Evolutionary conservation across 192 early-diverging fungal genomes (phyloP), one percentile per base, ranked within the genome.

Genomic region (Martensiomyces pterosporus): DNA sequence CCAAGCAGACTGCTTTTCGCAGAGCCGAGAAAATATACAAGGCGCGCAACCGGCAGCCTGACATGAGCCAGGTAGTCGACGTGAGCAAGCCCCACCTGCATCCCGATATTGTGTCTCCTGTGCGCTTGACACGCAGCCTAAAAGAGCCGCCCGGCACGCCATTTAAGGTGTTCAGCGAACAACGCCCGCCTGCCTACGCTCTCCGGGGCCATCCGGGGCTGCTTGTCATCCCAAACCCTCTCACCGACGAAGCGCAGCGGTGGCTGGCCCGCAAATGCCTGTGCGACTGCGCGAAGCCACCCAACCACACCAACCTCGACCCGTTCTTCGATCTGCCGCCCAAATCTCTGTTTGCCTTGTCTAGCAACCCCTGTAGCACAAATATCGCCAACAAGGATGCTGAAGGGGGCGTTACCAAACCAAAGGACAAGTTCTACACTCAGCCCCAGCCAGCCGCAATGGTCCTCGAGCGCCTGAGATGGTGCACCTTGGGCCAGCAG

Each of bases 251-350:
- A 33, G 82, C 80, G 1, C 90, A 97, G 63, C 75, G 82, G 18
- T 55, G 57, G 43, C 49, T 93, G 16, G 80, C 92, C 10, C 78
- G 80, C 50, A 65, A 80, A 24, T 89, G 88, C 40, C 70, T 98
- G 22, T 73, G 78, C 36, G 81, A 88, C n/a, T 91, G 86, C 51
- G 66, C 90, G 2, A 52, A 59, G 19, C 77, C 81, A 19, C 94
- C 94, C 4, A 94, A 91, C 60, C 81, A 84, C 7, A 83, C 85
- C 33, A 98, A 92, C 66, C 78, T 98, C 3, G 89, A 97, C 52
- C 84, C 92, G 14, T 92, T 93, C 55, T 97, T 89, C 47, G 42
- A 63, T 4, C 47, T 90, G 14, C 86, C 86, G 5, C 39, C 63
- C 1, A 87, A 88, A 6, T 47, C 71, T 14, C 44, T 75, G 32